A percentile compares a stretch with the other conserved stretches of the same genome.
Evolutionary conservation across 2,329 filamentous ascomycete genomes (phyloP).

Genomic region (Cadophora sp.): DNA sequence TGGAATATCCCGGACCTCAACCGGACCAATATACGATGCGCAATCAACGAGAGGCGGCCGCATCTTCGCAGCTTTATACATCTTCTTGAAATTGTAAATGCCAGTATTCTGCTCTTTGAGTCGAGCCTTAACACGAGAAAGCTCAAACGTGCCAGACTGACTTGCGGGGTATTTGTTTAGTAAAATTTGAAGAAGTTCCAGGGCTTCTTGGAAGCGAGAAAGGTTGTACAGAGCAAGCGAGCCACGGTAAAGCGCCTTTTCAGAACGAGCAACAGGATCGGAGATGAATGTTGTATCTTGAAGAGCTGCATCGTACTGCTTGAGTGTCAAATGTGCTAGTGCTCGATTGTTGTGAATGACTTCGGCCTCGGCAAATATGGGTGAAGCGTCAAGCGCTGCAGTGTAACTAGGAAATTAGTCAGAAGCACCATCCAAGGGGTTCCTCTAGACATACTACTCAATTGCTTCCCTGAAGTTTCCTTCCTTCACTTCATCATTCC

Average conservation of each 20-base stretch:
- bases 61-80: conserved; percentile 45
- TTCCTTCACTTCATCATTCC: conserved; percentile 29
- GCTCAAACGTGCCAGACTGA: conserved; percentile 1
- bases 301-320: conserved; percentile 46
- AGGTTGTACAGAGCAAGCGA: conserved; percentile 24
- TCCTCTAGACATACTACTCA: conserved; percentile 14
- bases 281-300: conserved; percentile 4
- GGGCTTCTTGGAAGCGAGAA: conserved; percentile 11
- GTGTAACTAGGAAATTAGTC: conserved; percentile 22
- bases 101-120: conserved; percentile 50
- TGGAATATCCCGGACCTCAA: conserved; percentile 49
- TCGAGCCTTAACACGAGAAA: conserved; percentile 33
- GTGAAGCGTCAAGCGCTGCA: conserved; percentile 24
- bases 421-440: background rate
- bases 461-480: conserved; percentile 40
- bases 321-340: conserved; percentile 43
- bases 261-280: conserved; percentile 7
- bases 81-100: conserved; percentile 48
- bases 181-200: conserved; percentile 14
- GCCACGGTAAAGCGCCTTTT: conserved; percentile 27
- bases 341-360: conserved; percentile 45
- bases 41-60: conserved; percentile 52
- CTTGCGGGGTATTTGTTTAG: background rate
- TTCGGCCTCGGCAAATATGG: conserved; percentile 43
- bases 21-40: conserved; percentile 52